Evolutionary conservation across 768 basidiomycete genomes (phyloP).

Genomic region (Leccinum longicurvipes): DNA sequence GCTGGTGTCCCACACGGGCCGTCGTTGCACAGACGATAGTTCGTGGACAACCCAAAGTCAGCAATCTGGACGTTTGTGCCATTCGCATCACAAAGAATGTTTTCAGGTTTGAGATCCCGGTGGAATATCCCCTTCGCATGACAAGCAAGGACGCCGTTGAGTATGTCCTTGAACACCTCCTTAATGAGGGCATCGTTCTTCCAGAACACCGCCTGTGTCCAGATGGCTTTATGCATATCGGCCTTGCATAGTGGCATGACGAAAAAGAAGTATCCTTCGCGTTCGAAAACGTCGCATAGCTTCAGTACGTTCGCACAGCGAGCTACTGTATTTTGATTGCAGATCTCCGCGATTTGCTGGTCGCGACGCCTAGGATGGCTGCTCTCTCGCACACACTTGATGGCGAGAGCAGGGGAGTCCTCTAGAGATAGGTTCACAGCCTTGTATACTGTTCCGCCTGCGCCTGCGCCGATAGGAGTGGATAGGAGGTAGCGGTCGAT

Average conservation of each 20-base stretch:
- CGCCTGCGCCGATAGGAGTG: conserved; percentile 66
- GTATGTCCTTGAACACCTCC: conserved; percentile 64
- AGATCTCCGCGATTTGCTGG: conserved; percentile 69
- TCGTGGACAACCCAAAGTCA: conserved; percentile 74
- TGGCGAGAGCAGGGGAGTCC: conserved; percentile 48
- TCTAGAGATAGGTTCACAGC: conserved; percentile 51
- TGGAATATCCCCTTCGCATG: conserved; percentile 72
- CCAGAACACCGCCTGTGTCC: conserved; percentile 50
- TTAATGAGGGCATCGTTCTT: conserved; percentile 62
- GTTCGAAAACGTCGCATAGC: conserved; percentile 58
- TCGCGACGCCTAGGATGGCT: conserved; percentile 47
- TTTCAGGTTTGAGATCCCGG: conserved; percentile 87
- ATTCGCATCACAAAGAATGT: conserved; percentile 58
- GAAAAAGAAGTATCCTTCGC: conserved; percentile 61
- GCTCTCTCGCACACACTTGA: conserved; percentile 68
- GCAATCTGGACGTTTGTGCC: conserved; percentile 57
- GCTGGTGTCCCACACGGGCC: conserved; percentile 57
- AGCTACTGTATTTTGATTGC: conserved; percentile 45
- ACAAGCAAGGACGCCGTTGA: conserved; percentile 75
- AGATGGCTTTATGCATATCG: conserved; percentile 60
- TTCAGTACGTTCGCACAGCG: conserved; percentile 56
- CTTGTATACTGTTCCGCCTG: conserved; percentile 75
- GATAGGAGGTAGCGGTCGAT: conserved; percentile 63
- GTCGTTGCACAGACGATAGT: conserved; percentile 40
- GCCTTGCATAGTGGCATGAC: conserved; percentile 59